phyloP scores from a whole-genome alignment of 2,329 filamentous ascomycete species.

The Chaetomium sp. region DNA sequence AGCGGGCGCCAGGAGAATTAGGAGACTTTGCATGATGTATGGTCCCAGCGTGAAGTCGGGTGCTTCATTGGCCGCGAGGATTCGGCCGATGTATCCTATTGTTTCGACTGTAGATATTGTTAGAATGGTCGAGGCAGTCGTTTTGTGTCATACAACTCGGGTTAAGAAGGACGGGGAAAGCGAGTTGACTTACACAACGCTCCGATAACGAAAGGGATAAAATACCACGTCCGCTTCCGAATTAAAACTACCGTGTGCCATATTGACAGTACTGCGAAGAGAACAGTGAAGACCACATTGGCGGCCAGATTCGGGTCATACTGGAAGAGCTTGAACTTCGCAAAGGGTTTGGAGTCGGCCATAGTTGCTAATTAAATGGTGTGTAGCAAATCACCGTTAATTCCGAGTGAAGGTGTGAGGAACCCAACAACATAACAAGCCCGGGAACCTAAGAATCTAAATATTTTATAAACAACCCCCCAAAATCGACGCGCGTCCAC shows the following conservation, averaged over 20 bases:
- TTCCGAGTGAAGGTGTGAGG: too few species aligned
- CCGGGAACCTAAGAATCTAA: too few species aligned
- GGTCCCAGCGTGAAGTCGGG: constrained; percentile 33
- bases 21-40: constrained; percentile 35
- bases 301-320: constrained; percentile 38
- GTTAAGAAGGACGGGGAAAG: neutral
- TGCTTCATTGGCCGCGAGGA: constrained; percentile 35
- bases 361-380: too few species aligned
- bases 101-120: constrained; percentile 36
- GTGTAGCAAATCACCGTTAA: too few species aligned
- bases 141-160: neutral
- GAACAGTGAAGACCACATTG: constrained; percentile 34
- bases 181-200: constrained; percentile 36
- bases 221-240: constrained; percentile 40
- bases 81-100: constrained; percentile 46
- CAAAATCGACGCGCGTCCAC: too few species aligned
- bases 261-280: constrained; percentile 34
- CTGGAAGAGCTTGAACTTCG: constrained; percentile 32
- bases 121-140: neutral
- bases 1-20: constrained; percentile 37
- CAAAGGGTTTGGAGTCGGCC: neutral
- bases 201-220: constrained; percentile 46
- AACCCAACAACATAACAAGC: too few species aligned
- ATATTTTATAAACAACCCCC: too few species aligned
- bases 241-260: constrained; percentile 35